Evolutionary conservation across 352 stramenopile species (phyloP).

Genomic region (Phytophthora crassamura): DNA sequence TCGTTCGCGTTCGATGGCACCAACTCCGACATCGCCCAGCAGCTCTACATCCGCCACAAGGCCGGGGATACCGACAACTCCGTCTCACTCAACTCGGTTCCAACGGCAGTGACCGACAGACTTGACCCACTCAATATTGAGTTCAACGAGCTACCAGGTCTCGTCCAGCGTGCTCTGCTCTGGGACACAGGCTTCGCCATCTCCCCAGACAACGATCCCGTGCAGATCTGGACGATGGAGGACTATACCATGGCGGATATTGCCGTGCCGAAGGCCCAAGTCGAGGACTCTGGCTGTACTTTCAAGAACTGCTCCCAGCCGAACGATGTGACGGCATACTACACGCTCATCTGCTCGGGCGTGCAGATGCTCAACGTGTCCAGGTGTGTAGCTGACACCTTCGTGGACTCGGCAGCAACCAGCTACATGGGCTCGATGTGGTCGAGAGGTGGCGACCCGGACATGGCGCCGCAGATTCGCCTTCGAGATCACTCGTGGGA

Average conservation of each 20-base stretch:
- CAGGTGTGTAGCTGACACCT: slow-evolving; percentile 41
- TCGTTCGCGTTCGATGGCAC: slow-evolving; percentile 41
- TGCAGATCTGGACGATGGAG: slow-evolving; percentile 30
- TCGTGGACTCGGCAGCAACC: slow-evolving; percentile 13
- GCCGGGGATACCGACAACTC: slow-evolving; percentile 16
- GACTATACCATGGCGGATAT: slow-evolving; percentile 37
- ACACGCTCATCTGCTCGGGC: slow-evolving; percentile 40
- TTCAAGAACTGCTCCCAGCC: slow-evolving; percentile 36
- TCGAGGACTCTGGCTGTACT: slow-evolving; percentile 19
- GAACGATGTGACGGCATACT: slow-evolving; percentile 20
- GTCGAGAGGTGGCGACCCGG: slow-evolving; percentile 27
- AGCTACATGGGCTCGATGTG: slow-evolving; percentile 37
- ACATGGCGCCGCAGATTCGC: slow-evolving; percentile 25
- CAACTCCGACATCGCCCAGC: slow-evolving; percentile 43
- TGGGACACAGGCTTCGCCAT: slow-evolving; percentile 45
- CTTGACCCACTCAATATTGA: slow-evolving; percentile 10
- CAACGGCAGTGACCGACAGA: slow-evolving; percentile 8
- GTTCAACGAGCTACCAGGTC: slow-evolving; percentile 28
- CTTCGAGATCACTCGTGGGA: slow-evolving; percentile 32
- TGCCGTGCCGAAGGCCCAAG: slow-evolving; percentile 23
- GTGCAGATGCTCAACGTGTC: slow-evolving; percentile 43
- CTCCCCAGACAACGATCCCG: slow-evolving; percentile 18
- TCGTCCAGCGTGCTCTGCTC: slow-evolving; percentile 45
- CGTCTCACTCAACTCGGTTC: slow-evolving; percentile 19
- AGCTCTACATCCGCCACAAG: slow-evolving; percentile 36